A percentile compares a stretch with the other conserved stretches of the same genome.
These are phyloP conservation scores for Albizia julibrissin DNA, from an alignment of 306 rosid species.

Conservation along the genomic window DNA sequence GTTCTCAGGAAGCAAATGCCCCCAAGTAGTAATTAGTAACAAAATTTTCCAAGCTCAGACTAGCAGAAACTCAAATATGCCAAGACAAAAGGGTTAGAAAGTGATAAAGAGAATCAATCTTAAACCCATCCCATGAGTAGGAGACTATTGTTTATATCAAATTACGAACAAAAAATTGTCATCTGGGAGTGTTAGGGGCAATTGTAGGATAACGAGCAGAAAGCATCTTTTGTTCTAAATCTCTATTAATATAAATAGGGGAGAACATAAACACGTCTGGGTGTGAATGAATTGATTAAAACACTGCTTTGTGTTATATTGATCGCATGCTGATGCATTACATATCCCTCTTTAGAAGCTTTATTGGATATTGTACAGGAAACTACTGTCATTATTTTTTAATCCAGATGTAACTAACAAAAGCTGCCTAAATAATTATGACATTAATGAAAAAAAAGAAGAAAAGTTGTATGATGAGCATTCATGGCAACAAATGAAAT, in stretches of 20 bases:
- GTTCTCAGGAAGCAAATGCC: neutral
- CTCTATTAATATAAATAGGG: neutral
- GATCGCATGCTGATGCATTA: constrained; percentile 17
- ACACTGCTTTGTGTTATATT: neutral
- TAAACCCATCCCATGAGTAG: neutral
- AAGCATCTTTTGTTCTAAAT: neutral
- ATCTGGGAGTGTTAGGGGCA: neutral
- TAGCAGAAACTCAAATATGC: constrained; percentile 2
- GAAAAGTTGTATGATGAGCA: neutral
- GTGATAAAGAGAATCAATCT: constrained; percentile 9
- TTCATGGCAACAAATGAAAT: constrained; percentile 3
- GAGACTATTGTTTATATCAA: constrained; percentile 2
- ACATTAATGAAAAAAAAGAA: neutral
- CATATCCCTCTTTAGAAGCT: constrained; percentile 17
- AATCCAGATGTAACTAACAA: constrained; percentile 18
- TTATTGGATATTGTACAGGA: neutral
- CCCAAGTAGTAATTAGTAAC: neutral
- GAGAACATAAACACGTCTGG: neutral
- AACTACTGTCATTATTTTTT: constrained; percentile 16
- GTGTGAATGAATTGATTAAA: neutral
- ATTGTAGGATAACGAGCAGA: neutral
- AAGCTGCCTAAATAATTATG: neutral
- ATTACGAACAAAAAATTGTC: neutral
- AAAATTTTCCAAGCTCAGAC: neutral
- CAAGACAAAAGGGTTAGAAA: neutral